phyloP scores from a whole-genome alignment of 768 basidiomycete genomes.

The Mrakia hoshinonis region DNA sequence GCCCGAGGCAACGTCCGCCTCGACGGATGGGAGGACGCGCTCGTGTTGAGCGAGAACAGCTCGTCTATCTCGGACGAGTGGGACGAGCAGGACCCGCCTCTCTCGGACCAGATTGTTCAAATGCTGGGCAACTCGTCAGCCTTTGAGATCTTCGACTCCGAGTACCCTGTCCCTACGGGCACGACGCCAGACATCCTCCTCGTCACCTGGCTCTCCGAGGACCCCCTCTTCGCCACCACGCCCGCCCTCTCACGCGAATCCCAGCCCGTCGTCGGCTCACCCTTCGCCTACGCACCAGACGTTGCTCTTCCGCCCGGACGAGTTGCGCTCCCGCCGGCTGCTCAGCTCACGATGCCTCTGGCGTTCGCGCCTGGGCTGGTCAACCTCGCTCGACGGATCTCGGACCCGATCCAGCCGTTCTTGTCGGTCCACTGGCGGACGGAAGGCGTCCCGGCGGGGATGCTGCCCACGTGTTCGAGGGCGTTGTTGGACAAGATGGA shows the following conservation, averaged over 20 bases:
- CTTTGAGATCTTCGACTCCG: background rate
- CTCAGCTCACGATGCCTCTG: background rate
- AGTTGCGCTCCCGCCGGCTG: too few relatives aligned
- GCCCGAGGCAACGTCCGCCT: background rate
- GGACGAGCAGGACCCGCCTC: background rate
- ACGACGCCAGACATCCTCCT: background rate
- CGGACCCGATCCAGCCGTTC: background rate
- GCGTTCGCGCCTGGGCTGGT: background rate
- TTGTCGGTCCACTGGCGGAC: background rate
- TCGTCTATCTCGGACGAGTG: background rate
- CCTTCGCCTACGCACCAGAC: too few relatives aligned
- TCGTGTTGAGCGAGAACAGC: background rate
- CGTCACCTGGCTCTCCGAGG: background rate
- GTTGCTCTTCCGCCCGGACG: too few relatives aligned
- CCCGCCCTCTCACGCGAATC: background rate
- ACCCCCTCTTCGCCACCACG: background rate
- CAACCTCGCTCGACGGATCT: background rate
- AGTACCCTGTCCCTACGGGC: background rate
- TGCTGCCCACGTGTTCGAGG: background rate
- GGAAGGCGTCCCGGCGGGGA: background rate
- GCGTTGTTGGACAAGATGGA: background rate
- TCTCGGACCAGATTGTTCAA: background rate
- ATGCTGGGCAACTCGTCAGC: background rate
- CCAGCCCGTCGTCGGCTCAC: too few relatives aligned
- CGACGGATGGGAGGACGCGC: background rate